Percentiles rank a stretch among this genome's conserved stretches.
phyloP scores from a whole-genome alignment of 73 alveolate genomes.

The Stentor roeselii region DNA sequence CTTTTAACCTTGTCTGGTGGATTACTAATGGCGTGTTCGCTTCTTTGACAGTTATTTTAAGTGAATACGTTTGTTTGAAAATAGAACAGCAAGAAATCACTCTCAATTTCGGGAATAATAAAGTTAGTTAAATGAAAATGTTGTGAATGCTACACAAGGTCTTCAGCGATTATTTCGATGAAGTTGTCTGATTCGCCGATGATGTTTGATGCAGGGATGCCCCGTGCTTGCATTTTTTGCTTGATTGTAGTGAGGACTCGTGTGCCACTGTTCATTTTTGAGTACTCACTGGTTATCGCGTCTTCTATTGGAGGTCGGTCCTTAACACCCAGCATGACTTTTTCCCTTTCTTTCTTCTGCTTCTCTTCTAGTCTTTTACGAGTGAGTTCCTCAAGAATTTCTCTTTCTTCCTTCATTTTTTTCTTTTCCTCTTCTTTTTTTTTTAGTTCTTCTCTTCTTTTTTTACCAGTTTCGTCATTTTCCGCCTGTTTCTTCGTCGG shows the following conservation, averaged over 20 bases:
- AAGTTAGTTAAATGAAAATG: no score
- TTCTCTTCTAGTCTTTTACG: neutral
- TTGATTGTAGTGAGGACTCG: neutral
- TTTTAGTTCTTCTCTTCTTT: conserved; percentile 56
- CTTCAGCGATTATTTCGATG: neutral
- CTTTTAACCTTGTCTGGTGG: neutral
- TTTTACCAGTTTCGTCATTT: conserved; percentile 54
- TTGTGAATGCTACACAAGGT: conserved; percentile 10
- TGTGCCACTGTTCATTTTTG: neutral
- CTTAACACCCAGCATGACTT: neutral
- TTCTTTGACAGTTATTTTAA: neutral
- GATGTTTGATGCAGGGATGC: neutral
- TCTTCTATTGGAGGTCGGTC: neutral
- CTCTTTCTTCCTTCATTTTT: conserved; percentile 64
- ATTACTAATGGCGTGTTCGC: neutral
- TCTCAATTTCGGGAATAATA: neutral
- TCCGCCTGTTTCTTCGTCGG: conserved; percentile 64
- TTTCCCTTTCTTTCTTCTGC: neutral
- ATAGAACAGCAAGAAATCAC: neutral
- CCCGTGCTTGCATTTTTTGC: conserved; percentile 24
- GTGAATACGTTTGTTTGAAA: neutral
- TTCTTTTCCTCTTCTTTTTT: conserved; percentile 49
- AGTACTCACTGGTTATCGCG: neutral
- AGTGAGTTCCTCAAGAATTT: conserved; percentile 21
- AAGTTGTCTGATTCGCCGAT: neutral